phyloP scores from a whole-genome alignment of 176 grass and related monocot species.

The Oryza rufipogon region DNA sequence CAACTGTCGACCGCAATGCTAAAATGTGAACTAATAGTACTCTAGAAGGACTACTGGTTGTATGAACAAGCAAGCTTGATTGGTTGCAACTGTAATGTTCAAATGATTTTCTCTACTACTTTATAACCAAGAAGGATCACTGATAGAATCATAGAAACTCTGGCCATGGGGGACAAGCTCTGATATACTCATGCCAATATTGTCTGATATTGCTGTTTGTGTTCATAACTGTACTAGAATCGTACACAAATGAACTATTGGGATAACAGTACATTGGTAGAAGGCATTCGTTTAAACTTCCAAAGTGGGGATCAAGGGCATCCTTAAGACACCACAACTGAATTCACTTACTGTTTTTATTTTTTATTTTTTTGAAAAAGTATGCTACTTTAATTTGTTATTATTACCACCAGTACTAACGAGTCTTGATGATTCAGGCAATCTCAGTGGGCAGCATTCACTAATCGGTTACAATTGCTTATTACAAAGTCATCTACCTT shows the following conservation, averaged over 20 bases:
- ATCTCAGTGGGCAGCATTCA: conserved; percentile 68
- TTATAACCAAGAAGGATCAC: conserved; percentile 32
- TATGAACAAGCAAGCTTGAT: conserved; percentile 18
- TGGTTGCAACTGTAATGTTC: background rate
- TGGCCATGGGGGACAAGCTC: conserved; percentile 7
- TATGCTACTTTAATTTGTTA: background rate
- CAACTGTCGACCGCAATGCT: background rate
- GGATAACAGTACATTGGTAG: background rate
- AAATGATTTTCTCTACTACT: conserved; percentile 1
- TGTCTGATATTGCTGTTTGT: conserved; percentile 13
- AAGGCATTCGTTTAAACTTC: conserved; percentile 23
- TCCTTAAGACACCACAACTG: background rate
- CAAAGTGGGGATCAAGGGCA: background rate
- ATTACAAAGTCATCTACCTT: conserved; percentile 69
- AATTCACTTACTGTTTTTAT: background rate
- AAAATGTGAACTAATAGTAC: conserved; percentile 22
- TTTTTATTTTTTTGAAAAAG: background rate
- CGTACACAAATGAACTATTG: background rate
- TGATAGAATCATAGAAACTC: conserved; percentile 25
- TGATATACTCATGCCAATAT: conserved; percentile 19
- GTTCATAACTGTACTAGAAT: conserved; percentile 19
- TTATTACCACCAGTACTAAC: conserved; percentile 25
- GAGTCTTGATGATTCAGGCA: conserved; percentile 58
- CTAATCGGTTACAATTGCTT: conserved; percentile 65
- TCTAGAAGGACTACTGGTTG: conserved; percentile 30